Conservation (phyloP, 257 asterid genomes). For the Plectranthus barbatus region DNA sequence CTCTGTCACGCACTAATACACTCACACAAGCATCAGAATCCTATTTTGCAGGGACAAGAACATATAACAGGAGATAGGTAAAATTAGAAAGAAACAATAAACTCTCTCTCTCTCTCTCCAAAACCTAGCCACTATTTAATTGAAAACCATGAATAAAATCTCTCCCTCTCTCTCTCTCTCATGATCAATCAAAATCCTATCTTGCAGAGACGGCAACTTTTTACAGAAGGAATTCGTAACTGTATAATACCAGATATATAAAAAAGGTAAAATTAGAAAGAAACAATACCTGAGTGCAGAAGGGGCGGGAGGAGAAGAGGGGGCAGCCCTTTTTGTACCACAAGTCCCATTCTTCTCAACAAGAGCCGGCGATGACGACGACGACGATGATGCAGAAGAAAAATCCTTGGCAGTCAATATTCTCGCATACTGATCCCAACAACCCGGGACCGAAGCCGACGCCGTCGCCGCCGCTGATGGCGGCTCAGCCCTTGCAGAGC, state of each 20-base stretch:
- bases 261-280: not conserved
- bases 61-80: no score
- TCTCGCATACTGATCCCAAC: slow-evolving; percentile 40
- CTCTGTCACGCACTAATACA: no score
- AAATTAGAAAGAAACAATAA: no score
- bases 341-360: slow-evolving; percentile 25
- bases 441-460: no score
- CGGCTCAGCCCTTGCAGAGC: slow-evolving; percentile 18
- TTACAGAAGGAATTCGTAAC: not conserved
- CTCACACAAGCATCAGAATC: no score
- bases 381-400: slow-evolving; percentile 31
- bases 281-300: slow-evolving; percentile 36
- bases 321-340: slow-evolving; percentile 57
- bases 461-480: slow-evolving; percentile 4
- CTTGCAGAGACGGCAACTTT: not conserved
- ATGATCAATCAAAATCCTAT: not conserved
- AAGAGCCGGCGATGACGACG: slow-evolving; percentile 41
- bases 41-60: no score
- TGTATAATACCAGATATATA: not conserved
- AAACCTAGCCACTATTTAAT: not conserved
- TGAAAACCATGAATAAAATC: not conserved
- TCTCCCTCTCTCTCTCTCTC: not conserved
- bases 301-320: slow-evolving; percentile 56
- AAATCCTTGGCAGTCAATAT: slow-evolving; percentile 51
- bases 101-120: no score